phyloP scores from a whole-genome alignment of 345 rosid species.

The Mangifera indica region DNA sequence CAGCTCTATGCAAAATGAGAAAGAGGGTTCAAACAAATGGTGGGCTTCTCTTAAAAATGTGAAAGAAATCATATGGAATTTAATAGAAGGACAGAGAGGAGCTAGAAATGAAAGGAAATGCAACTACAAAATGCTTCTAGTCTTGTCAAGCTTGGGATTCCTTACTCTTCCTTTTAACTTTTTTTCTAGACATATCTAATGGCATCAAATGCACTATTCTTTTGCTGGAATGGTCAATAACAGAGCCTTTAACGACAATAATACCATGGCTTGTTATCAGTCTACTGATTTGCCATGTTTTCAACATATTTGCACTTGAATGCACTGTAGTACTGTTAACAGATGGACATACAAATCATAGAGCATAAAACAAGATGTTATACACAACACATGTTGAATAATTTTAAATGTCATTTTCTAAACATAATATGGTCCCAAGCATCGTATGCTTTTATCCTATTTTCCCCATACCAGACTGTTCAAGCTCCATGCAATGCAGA shows the following conservation, averaged over 20 bases:
- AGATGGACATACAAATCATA: no score
- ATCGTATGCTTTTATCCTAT: constrained; percentile 9
- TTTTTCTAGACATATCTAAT: constrained; percentile 7
- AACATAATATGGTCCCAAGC: constrained; percentile 16
- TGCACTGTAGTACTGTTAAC: no score
- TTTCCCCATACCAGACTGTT: constrained; percentile 13
- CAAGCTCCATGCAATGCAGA: constrained; percentile 16
- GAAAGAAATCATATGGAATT: constrained; percentile 15
- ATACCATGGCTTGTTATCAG: constrained; percentile 8
- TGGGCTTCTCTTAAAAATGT: constrained; percentile 22
- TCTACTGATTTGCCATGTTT: constrained; percentile 1
- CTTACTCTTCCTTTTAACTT: constrained; percentile 29
- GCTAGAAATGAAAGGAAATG: constrained; percentile 15
- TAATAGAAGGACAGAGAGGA: constrained; percentile 20
- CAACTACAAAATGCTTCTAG: constrained; percentile 18
- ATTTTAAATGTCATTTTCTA: not conserved
- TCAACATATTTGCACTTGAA: not conserved
- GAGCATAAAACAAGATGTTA: no score
- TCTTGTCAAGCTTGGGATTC: constrained; percentile 32
- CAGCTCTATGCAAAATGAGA: not conserved
- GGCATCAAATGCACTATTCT: constrained; percentile 23
- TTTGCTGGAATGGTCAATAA: constrained; percentile 18
- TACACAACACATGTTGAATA: no score
- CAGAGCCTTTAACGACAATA: constrained; percentile 11
- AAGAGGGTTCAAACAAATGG: constrained; percentile 12